These are phyloP conservation scores for Gastrolobium villosum DNA, from an alignment of 306 rosid genomes.

Conservation along the genomic window DNA sequence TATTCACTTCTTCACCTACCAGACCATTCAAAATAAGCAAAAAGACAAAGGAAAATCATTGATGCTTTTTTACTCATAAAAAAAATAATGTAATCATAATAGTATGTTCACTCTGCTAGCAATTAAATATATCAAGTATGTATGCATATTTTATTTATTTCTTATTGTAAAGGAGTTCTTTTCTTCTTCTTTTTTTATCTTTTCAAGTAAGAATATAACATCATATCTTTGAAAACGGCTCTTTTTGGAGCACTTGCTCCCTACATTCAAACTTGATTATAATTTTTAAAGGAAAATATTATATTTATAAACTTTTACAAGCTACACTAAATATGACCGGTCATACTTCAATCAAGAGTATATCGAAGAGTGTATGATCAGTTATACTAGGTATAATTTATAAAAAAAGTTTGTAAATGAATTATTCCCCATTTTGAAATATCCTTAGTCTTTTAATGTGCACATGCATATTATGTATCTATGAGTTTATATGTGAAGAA, in stretches of 20 bases:
- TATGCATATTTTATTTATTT: not conserved
- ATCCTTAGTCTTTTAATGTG: not conserved
- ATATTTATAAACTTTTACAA: no score
- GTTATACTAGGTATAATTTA: no score
- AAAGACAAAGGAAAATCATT: not conserved
- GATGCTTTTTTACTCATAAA: not conserved
- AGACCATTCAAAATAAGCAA: not conserved
- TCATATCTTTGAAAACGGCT: not conserved
- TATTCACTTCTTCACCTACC: slow-evolving; percentile 15
- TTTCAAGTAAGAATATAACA: not conserved
- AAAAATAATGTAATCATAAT: not conserved
- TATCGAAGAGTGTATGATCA: no score
- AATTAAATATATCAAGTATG: not conserved
- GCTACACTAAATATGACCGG: no score
- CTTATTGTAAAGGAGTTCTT: not conserved
- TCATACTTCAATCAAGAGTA: no score
- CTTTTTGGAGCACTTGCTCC: not conserved
- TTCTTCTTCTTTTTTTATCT: not conserved
- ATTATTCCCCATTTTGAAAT: no score
- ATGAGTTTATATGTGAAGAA: not conserved
- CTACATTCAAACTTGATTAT: not conserved
- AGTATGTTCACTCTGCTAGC: not conserved
- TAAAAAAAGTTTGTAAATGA: no score
- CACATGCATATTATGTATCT: not conserved
- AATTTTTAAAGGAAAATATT: no score